Conservation (phyloP, 2,329 filamentous ascomycete species). For the Magnaporthiopsis rhizophila region DNA sequence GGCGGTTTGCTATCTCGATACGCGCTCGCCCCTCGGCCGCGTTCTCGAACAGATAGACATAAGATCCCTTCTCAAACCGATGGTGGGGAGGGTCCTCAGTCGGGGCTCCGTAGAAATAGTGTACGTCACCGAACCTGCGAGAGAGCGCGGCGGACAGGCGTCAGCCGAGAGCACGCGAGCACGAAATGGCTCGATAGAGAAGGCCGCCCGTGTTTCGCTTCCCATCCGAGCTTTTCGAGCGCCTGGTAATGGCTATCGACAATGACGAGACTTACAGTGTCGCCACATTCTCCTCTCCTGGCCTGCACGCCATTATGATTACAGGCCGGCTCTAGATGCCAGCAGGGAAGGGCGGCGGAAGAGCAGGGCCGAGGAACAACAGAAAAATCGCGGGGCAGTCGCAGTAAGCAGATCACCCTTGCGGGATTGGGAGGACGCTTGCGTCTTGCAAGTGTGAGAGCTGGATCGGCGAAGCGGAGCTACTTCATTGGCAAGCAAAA, state of each 20-base stretch:
- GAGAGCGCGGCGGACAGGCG: not conserved
- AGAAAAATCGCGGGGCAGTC: not conserved
- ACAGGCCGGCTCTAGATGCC: not conserved
- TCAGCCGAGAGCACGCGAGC: not conserved
- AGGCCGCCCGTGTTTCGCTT: not conserved
- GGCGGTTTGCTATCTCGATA: conserved; percentile 68
- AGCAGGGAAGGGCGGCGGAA: not conserved
- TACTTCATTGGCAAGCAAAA: not conserved
- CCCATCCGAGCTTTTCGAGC: not conserved
- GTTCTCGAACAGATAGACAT: conserved; percentile 74
- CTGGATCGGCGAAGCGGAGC: not conserved
- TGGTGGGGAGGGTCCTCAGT: conserved; percentile 63
- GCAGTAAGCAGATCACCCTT: not conserved
- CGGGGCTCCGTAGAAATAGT: conserved; percentile 70
- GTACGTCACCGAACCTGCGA: conserved; percentile 64
- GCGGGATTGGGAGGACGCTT: not conserved
- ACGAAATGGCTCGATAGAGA: not conserved
- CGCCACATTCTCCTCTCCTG: conserved; percentile 39
- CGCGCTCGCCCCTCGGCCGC: conserved; percentile 58
- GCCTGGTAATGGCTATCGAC: not conserved
- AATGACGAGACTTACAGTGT: conserved; percentile 30
- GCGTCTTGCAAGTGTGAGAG: not conserved
- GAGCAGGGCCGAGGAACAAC: too few relatives aligned
- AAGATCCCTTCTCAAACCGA: conserved; percentile 72
- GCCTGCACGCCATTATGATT: conserved; percentile 31